Conservation (phyloP, 176 grass and related monocot species). For the Carex littledalei region DNA sequence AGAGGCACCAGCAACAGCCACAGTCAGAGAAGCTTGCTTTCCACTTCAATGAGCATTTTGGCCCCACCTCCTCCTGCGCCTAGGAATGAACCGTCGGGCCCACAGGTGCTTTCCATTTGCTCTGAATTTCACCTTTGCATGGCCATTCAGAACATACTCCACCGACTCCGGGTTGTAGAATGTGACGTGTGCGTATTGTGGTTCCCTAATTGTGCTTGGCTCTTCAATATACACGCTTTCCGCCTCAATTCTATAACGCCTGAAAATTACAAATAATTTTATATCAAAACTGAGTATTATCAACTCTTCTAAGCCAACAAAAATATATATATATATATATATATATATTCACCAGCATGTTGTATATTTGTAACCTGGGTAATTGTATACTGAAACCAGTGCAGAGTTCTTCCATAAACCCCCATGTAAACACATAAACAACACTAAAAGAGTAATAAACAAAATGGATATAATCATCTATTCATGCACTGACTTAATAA, state of each 20-base stretch:
- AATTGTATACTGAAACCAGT: background rate
- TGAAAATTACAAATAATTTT: background rate
- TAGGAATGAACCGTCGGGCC: constrained; percentile 59
- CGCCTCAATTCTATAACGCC: constrained; percentile 32
- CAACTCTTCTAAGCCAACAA: background rate
- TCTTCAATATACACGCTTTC: constrained; percentile 44
- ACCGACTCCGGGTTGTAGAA: constrained; percentile 38
- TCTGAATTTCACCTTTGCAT: constrained; percentile 37
- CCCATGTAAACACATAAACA: background rate
- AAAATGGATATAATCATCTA: background rate
- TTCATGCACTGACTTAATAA: background rate
- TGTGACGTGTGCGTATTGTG: constrained; percentile 48
- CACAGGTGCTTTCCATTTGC: constrained; percentile 51
- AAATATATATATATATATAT: no score
- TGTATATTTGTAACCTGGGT: background rate
- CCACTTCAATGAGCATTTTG: background rate
- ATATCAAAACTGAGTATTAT: background rate
- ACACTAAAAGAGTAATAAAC: background rate
- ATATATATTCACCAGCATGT: background rate
- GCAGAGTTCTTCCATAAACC: background rate
- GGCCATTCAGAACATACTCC: constrained; percentile 27
- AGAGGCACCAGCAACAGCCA: background rate
- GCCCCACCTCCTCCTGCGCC: constrained; percentile 29
- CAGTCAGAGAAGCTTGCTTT: background rate
- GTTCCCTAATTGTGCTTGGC: constrained; percentile 16